Evolutionary conservation across 495 filamentous ascomycete species (phyloP).

Genomic region (Daldinia vernicosa): DNA sequence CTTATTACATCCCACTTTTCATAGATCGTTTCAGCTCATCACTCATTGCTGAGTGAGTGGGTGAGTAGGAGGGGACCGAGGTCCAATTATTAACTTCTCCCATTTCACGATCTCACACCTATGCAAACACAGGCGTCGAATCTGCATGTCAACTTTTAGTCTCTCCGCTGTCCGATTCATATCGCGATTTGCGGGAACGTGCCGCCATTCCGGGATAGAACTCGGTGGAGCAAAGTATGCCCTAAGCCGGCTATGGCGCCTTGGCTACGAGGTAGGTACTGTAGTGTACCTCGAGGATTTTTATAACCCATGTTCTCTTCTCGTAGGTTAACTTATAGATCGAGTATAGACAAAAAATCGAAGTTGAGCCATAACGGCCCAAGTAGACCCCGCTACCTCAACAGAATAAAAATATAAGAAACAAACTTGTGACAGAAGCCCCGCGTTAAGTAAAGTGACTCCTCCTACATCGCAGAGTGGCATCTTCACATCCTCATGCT

Average conservation of each 20-base stretch:
- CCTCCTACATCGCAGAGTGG: neutral
- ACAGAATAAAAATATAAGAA: neutral
- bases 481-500: slow-evolving; percentile 5
- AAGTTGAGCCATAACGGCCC: neutral
- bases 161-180: neutral
- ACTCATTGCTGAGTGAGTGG: no score
- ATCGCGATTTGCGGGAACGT: neutral
- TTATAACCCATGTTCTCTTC: neutral
- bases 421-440: neutral
- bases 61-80: no score
- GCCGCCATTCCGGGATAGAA: neutral
- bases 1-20: no score
- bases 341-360: neutral
- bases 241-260: neutral
- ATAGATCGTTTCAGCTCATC: no score
- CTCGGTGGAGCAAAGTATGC: neutral
- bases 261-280: neutral
- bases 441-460: neutral
- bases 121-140: neutral
- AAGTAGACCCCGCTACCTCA: neutral
- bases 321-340: neutral
- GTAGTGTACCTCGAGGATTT: neutral
- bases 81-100: no score
- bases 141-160: neutral
- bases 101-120: no score